Evolutionary conservation across 768 basidiomycete genomes (phyloP), one percentile per base, ranked within the genome.

Genomic region (Russula olivacea): DNA sequence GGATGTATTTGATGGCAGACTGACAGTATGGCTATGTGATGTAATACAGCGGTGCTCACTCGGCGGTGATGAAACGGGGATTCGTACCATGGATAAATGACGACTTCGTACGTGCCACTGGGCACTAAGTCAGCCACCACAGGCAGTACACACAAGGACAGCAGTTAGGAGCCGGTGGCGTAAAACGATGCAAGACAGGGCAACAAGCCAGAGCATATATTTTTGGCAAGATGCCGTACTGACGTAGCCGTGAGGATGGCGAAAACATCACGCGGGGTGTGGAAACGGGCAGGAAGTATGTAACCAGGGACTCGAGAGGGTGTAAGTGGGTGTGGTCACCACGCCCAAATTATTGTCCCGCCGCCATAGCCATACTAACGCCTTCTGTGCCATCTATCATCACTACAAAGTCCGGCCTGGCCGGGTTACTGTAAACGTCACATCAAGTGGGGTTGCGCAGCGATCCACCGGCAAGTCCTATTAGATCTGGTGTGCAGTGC

Each of bases 61-160:
- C 61, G 55, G 61, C 12, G 49, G 61, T 49, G 47, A 58, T 56
- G 55, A 19, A 41, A 41, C 49, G 55, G 23, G 36, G 21, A 34
- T 25, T 23, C 11, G 38, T 28, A 34, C 58, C 47, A 32, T 45
- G 41, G 28, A 54, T 41, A 23, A 6, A 38, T 45, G 51, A 52
- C 56, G 48, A 25, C 28, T 28, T 2, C n/a, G n/a, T n/a, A n/a
- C n/a, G n/a, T n/a, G n/a, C n/a, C n/a, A n/a, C n/a, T n/a, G n/a
- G n/a, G n/a, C n/a, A 36, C 8, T 21, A 36, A 36, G 15, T 53
- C 6, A 28, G 19, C 15, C 25, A 48, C 19, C 14, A 40, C 21
- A 8, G 12, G 23, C 50, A 40, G 49, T 49, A 25, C 11, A 23
- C 9, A 34, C 52, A 21, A 53, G 14, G 41, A 53, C 32, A 47